Evolutionary conservation across 2,329 filamentous ascomycete genomes (phyloP).

Genomic region (Paramyrothecium sp.): DNA sequence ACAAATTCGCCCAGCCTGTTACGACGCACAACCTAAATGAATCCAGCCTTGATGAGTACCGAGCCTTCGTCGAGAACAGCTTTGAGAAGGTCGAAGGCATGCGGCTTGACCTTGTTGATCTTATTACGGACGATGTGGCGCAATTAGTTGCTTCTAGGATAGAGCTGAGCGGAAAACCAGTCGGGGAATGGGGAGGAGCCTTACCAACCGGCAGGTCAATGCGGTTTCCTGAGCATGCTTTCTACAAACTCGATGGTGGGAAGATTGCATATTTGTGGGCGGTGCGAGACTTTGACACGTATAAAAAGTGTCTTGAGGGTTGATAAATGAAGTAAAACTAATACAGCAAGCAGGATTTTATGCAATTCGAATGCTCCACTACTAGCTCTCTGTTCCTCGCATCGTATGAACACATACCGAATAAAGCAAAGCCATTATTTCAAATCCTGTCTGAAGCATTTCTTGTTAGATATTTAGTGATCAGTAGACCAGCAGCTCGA

Average conservation of each 20-base stretch:
- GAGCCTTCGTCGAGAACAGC: conserved; percentile 22
- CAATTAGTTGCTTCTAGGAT: conserved; percentile 30
- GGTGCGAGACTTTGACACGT: conserved; percentile 26
- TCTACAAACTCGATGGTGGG: conserved; percentile 29
- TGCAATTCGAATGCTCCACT: too few species aligned
- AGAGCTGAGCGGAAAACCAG: conserved; percentile 26
- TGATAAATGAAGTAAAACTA: too few species aligned
- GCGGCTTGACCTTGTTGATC: conserved; percentile 18
- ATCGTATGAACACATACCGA: too few species aligned
- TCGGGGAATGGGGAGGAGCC: conserved; percentile 20
- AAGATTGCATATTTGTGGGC: conserved; percentile 31
- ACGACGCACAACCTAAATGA: conserved; percentile 27
- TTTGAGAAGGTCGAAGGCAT: conserved; percentile 25
- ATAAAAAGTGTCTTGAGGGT: conserved; percentile 14
- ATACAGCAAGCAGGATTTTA: too few species aligned
- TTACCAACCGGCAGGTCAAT: conserved; percentile 24
- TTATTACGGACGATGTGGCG: conserved; percentile 26
- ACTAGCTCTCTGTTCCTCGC: too few species aligned
- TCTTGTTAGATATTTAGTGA: too few species aligned
- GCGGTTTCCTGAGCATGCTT: conserved; percentile 29
- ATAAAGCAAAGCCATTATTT: too few species aligned
- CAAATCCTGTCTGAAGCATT: too few species aligned
- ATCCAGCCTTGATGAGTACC: conserved; percentile 20
- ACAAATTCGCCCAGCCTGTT: conserved; percentile 20
- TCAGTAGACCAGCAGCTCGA: too few species aligned